Conservation (phyloP, 2,329 filamentous ascomycete genomes). For the Ophiosphaerella narmari region DNA sequence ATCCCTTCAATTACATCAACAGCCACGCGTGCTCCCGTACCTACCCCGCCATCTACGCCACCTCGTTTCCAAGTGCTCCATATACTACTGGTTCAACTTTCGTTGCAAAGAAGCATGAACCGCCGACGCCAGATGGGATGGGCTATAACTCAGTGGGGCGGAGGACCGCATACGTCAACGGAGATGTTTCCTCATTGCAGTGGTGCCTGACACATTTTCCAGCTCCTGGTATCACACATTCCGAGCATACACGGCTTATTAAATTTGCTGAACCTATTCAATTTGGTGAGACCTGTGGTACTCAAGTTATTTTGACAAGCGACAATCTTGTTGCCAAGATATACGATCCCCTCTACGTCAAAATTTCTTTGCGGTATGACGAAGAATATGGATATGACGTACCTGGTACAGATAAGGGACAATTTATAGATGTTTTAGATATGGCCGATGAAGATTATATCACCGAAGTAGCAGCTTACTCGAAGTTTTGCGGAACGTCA, state of each 20-base stretch:
- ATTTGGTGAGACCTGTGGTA: slow-evolving; percentile 2
- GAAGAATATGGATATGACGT: too few relatives aligned
- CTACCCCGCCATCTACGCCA: background rate
- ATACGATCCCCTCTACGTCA: slow-evolving; percentile 10
- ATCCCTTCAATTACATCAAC: too few relatives aligned
- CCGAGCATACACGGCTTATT: background rate
- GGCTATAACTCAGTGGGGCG: background rate
- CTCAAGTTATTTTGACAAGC: slow-evolving; percentile 5
- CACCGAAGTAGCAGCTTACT: background rate
- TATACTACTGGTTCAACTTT: slow-evolving; percentile 1
- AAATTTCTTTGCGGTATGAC: background rate
- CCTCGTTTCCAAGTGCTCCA: background rate
- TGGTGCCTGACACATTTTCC: slow-evolving; percentile 3
- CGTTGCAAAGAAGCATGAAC: background rate
- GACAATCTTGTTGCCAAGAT: slow-evolving; percentile 10
- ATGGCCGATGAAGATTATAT: background rate
- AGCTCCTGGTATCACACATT: background rate
- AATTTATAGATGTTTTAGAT: background rate
- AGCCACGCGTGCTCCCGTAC: background rate
- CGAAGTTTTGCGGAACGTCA: background rate
- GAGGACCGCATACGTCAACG: background rate
- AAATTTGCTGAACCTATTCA: background rate
- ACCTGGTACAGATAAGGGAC: too few relatives aligned
- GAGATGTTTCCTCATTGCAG: background rate
- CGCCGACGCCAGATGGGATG: background rate